Evolutionary conservation across 352 stramenopile species (phyloP).

Genomic region (Lagenidium sp.): DNA sequence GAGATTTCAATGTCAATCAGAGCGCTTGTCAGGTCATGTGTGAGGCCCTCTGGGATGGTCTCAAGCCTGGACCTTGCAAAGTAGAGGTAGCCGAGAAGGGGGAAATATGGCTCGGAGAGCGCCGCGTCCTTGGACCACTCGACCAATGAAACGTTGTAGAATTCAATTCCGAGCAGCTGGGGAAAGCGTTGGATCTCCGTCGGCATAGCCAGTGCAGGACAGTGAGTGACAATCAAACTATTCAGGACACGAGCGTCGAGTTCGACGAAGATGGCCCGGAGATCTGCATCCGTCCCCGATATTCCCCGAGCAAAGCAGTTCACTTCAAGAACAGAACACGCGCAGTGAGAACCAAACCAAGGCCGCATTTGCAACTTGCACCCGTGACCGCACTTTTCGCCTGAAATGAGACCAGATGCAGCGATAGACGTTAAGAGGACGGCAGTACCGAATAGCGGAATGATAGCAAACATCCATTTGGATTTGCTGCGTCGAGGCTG

Average conservation of each 20-base stretch:
- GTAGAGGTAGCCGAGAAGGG: conserved; percentile 20
- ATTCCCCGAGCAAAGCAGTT: conserved; percentile 26
- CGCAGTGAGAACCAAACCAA: conserved; percentile 28
- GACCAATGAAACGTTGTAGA: conserved; percentile 32
- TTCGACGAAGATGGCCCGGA: conserved; percentile 10
- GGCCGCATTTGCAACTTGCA: conserved; percentile 35
- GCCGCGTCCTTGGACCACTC: conserved; percentile 19
- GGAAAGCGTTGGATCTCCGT: conserved; percentile 16
- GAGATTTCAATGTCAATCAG: conserved; percentile 30
- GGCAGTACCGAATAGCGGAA: conserved; percentile 17
- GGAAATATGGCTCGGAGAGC: conserved; percentile 14
- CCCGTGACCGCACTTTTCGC: conserved; percentile 11
- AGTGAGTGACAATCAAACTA: conserved; percentile 38
- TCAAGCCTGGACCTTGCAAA: conserved; percentile 17
- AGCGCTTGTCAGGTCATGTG: conserved; percentile 14
- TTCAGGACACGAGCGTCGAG: conserved; percentile 25
- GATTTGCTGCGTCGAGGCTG: not conserved
- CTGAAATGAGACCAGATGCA: conserved; percentile 18
- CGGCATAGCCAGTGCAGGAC: conserved; percentile 16
- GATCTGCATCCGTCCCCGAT: conserved; percentile 10
- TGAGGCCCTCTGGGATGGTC: conserved; percentile 21
- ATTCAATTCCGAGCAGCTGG: conserved; percentile 25
- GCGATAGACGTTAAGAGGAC: conserved; percentile 24
- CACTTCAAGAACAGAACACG: conserved; percentile 37
- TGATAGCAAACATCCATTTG: conserved; percentile 1